Evolutionary conservation across 208 protist genomes (phyloP).

Genomic region (Leishmania braziliensis): DNA sequence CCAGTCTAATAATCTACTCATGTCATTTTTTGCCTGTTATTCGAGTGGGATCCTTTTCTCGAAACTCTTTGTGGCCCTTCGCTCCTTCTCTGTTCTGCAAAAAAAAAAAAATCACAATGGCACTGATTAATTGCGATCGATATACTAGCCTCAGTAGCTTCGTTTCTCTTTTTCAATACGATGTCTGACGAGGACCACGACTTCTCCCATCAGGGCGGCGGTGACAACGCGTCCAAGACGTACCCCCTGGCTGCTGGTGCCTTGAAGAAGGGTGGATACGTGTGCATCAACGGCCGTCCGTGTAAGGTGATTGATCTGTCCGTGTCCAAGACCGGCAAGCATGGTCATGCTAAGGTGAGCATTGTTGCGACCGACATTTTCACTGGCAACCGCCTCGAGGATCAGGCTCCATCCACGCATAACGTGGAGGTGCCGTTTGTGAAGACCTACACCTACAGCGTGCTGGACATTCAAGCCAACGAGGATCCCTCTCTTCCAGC

Average conservation of each 20-base stretch:
- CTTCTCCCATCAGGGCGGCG: slow-evolving; percentile 65
- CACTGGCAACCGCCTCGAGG: slow-evolving; percentile 98
- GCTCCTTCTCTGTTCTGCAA: neutral
- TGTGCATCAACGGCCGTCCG: slow-evolving; percentile 91
- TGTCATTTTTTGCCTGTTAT: neutral
- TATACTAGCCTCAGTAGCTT: neutral
- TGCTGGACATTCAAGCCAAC: slow-evolving; percentile 94
- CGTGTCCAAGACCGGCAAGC: slow-evolving; percentile 99
- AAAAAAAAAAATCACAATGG: neutral
- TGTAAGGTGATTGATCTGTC: slow-evolving; percentile 98
- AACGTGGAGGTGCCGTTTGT: slow-evolving; percentile 97
- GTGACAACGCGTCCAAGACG: slow-evolving; percentile 77
- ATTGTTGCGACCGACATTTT: slow-evolving; percentile 98
- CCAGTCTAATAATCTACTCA: neutral
- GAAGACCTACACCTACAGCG: slow-evolving; percentile 93
- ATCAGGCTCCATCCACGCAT: slow-evolving; percentile 97
- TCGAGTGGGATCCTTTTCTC: neutral
- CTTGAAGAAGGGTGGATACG: slow-evolving; percentile 90
- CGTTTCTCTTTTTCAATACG: neutral
- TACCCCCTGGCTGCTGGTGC: slow-evolving; percentile 70
- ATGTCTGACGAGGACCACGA: slow-evolving; percentile 78
- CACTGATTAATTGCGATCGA: neutral
- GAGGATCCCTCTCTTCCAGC: slow-evolving; percentile 67
- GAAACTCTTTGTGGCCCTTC: neutral
- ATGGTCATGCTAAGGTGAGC: slow-evolving; percentile 99